Conservation (phyloP, 2,329 filamentous ascomycete genomes). For the Ophiostoma tasmaniense region DNA sequence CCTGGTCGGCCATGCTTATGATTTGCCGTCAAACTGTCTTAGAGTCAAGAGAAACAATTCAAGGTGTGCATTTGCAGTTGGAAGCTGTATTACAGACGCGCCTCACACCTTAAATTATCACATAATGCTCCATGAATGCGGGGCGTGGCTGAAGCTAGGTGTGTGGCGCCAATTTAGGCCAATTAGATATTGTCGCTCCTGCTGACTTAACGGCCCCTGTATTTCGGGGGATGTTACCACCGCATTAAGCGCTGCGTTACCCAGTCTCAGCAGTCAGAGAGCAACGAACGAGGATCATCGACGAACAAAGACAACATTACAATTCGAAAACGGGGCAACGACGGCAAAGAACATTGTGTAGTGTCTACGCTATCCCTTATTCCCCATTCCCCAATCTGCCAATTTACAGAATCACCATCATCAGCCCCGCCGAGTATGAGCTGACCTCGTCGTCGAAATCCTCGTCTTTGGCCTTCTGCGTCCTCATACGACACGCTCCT, state of each 20-base stretch:
- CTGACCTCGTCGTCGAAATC: background rate
- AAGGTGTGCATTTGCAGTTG: background rate
- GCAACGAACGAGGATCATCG: background rate
- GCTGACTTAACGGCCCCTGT: background rate
- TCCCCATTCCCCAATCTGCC: background rate
- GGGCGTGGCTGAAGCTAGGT: background rate
- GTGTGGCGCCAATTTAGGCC: background rate
- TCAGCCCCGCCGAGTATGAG: background rate
- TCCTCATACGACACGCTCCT: background rate
- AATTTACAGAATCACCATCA: background rate
- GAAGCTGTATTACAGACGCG: too few relatives aligned
- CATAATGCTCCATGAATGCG: background rate
- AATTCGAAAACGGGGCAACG: slow-evolving; percentile 1
- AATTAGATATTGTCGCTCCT: background rate
- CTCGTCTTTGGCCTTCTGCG: background rate
- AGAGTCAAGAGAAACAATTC: background rate
- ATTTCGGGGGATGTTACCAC: background rate
- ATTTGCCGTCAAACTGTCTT: background rate
- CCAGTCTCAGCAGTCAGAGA: background rate
- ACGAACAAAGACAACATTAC: background rate
- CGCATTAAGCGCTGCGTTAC: background rate
- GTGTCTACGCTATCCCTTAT: background rate
- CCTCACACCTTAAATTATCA: background rate
- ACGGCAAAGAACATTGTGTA: background rate
- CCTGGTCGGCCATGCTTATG: slow-evolving; percentile 50